Evolutionary conservation across 1,284 basidiomycete species (phyloP).

Genomic region (Caloboletus firmus): DNA sequence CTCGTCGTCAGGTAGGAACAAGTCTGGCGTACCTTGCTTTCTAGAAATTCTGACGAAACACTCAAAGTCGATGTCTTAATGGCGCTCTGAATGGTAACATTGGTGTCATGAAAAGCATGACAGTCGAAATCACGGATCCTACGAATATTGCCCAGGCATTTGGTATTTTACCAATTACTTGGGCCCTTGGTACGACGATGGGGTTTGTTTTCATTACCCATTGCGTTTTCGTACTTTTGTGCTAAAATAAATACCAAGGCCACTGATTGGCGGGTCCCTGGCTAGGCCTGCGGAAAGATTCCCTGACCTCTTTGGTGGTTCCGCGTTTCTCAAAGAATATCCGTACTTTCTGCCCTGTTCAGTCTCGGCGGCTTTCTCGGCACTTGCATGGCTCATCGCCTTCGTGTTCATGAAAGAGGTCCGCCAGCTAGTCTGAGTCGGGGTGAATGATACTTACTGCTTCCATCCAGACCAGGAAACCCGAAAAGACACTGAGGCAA

Average conservation of each 20-base stretch:
- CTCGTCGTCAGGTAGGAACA: slow-evolving; percentile 50
- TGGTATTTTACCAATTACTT: slow-evolving; percentile 45
- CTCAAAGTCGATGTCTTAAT: slow-evolving; percentile 36
- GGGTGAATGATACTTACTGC: neutral
- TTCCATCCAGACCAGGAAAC: slow-evolving; percentile 17
- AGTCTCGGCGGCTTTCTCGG: slow-evolving; percentile 49
- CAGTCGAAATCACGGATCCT: slow-evolving; percentile 37
- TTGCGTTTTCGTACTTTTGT: neutral
- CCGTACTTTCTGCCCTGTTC: slow-evolving; percentile 70
- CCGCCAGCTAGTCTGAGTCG: slow-evolving; percentile 10
- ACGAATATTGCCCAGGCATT: slow-evolving; percentile 40
- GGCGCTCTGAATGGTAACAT: slow-evolving; percentile 48
- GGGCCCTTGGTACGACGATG: slow-evolving; percentile 44
- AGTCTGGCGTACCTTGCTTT: neutral
- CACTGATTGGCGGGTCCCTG: slow-evolving; percentile 61
- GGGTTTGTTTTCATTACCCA: slow-evolving; percentile 37
- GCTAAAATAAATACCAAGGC: slow-evolving; percentile 37
- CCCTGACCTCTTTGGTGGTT: slow-evolving; percentile 49
- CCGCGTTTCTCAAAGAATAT: slow-evolving; percentile 53
- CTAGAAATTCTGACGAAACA: neutral
- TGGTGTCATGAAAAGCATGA: slow-evolving; percentile 46
- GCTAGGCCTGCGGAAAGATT: slow-evolving; percentile 60
- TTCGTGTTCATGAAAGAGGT: slow-evolving; percentile 60
- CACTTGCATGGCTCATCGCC: slow-evolving; percentile 47
- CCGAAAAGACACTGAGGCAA: slow-evolving; percentile 14